phyloP scores from a whole-genome alignment of 129 eudicot species.

The Lactuca saligna region DNA sequence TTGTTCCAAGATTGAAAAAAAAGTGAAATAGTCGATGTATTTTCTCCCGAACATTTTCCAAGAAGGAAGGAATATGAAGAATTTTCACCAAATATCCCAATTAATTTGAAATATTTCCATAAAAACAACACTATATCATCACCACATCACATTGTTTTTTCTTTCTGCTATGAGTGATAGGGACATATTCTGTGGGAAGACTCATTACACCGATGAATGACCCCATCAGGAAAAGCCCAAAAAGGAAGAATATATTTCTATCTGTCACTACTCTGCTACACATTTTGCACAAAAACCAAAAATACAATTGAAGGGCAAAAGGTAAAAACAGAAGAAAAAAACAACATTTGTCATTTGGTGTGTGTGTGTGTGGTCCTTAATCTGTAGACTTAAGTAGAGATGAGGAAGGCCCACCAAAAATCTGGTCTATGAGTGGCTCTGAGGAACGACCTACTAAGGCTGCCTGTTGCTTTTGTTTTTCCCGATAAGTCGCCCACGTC shows the following conservation, averaged over 20 bases:
- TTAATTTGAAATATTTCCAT: no score
- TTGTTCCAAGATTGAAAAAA: no score
- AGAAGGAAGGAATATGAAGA: no score
- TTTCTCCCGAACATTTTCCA: no score
- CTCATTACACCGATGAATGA: no score
- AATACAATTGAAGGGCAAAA: background rate
- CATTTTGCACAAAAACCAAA: background rate
- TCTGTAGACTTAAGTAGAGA: conserved; percentile 48
- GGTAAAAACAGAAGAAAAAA: background rate
- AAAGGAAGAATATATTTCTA: no score
- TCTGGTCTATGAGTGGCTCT: conserved; percentile 56
- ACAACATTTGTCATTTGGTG: conserved; percentile 1
- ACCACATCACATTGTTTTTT: background rate
- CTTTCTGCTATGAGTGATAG: background rate
- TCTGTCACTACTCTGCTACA: background rate
- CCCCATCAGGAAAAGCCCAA: no score
- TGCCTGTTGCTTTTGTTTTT: conserved; percentile 62
- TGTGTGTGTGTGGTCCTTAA: conserved; percentile 5
- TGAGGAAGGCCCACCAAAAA: conserved; percentile 53
- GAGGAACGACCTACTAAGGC: conserved; percentile 38
- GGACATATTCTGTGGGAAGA: no score
- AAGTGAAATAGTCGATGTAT: no score
- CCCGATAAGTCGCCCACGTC: conserved; percentile 83
- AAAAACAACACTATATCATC: no score
- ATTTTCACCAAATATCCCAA: no score